Evolutionary conservation across 148 eudicot genomes (phyloP).

Genomic region (Rhododendron griersonianum): DNA sequence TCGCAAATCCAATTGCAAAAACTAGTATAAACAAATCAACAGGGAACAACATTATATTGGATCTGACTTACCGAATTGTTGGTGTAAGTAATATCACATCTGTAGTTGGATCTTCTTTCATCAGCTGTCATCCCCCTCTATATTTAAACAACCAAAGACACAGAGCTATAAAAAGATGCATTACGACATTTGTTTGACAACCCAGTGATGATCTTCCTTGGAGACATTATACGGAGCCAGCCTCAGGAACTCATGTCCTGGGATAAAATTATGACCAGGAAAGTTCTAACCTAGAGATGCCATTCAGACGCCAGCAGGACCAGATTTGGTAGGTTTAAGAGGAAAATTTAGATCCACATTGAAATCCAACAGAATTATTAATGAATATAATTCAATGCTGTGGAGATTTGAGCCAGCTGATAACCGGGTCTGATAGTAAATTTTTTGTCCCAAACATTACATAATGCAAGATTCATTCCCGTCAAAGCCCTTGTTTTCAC

Average conservation of each 20-base stretch:
- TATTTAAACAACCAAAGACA: slow-evolving; percentile 13
- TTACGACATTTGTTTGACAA: background rate
- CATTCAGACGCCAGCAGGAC: background rate
- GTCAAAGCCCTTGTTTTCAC: background rate
- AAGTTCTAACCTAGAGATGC: background rate
- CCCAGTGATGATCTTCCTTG: background rate
- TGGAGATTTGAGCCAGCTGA: background rate
- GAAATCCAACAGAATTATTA: background rate
- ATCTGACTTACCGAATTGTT: slow-evolving; percentile 74
- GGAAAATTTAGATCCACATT: slow-evolving; percentile 1
- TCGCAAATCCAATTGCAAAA: background rate
- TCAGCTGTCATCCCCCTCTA: slow-evolving; percentile 77
- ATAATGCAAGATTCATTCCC: background rate
- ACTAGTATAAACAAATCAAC: background rate
- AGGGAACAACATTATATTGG: background rate
- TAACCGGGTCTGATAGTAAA: background rate
- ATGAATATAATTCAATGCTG: background rate
- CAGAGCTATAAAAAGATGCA: background rate
- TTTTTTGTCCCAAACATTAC: background rate
- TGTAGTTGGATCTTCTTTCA: slow-evolving; percentile 75
- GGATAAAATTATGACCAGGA: slow-evolving; percentile 9
- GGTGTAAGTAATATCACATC: slow-evolving; percentile 90
- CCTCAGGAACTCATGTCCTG: background rate
- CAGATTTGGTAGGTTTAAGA: background rate
- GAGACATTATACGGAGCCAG: background rate